Evolutionary conservation across 176 grass and related monocot species (phyloP).

Genomic region (Zea luxurians): DNA sequence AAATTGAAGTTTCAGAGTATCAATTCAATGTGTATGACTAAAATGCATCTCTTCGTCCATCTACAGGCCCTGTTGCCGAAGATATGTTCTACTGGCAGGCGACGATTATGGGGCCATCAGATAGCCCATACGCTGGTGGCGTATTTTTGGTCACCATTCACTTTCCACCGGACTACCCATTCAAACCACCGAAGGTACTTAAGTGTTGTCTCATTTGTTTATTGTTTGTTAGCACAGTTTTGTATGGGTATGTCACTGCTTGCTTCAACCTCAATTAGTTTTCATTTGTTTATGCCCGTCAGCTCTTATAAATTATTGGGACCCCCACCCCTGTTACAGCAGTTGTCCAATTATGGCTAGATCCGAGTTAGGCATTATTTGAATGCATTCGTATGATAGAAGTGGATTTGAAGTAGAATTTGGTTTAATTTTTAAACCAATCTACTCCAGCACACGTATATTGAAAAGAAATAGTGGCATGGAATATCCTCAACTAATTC

Average conservation of each 20-base stretch:
- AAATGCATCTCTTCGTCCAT: background rate
- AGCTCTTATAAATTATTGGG: background rate
- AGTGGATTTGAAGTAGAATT: no score
- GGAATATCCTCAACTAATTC: background rate
- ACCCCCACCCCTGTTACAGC: background rate
- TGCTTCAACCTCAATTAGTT: background rate
- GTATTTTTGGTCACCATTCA: slow-evolving; percentile 61
- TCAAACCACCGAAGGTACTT: slow-evolving; percentile 57
- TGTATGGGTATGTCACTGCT: background rate
- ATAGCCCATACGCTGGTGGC: slow-evolving; percentile 55
- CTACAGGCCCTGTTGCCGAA: slow-evolving; percentile 46
- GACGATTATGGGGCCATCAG: slow-evolving; percentile 56
- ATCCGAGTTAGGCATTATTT: background rate
- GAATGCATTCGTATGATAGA: no score
- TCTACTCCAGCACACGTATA: no score
- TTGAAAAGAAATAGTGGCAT: background rate
- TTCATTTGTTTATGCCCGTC: background rate
- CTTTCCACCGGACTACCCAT: slow-evolving; percentile 61
- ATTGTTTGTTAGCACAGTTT: background rate
- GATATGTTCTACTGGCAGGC: slow-evolving; percentile 65
- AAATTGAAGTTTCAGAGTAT: background rate
- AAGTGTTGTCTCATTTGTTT: background rate
- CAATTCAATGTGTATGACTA: background rate
- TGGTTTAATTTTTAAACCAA: no score
- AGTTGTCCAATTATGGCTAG: background rate